Base-by-base conservation (phyloP, 139 green algal genomes). In the Chlorella sp. region DNA sequence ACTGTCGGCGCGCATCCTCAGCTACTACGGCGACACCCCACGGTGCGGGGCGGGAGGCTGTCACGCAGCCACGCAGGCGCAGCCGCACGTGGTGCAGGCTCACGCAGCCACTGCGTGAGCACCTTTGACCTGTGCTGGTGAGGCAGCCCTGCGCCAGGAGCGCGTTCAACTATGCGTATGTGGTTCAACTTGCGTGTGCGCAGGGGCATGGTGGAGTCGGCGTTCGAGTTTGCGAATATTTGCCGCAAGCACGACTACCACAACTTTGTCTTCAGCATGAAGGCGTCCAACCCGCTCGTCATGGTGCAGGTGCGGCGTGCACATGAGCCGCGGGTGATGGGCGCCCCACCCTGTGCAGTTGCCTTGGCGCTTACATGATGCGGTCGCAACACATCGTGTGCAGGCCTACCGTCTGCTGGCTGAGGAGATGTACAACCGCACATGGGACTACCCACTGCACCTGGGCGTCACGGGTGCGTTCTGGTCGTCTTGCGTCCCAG, bases 211-310 rank as follows among this genome's bases (percentile, higher is more conserved):
- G 92, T 99, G 31, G 89, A 97, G 80, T 91, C 76, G 0, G 95
- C 94, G 0, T 97, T 98, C 74, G 94, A 99, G 86, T 98, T 98
- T 85, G 93, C 94, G 3, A 88, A 96, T 60, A 93, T 99, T 72
- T 97, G 93, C 86, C 88, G 94, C 77, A 95, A 97, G 81, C 73
- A 91, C 31, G 95, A 98, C 88, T 99, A 96, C 90, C 95, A 99
- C 87, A 99, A 99, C 87, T 98, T 99, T 69, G 64, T 98, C 36
- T 99, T 99, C 87, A 94, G 85, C 78, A 99, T 99, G 95, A 99
- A 99, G 89, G 94, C 94, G 23, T 94, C 85, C 81, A 98, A 98
- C 84, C 93, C 94, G 0, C 80, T 97, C 71, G 93, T 98, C 63
- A 98, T 98, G 94, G 93, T 98, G 33, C 73, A 86, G 69, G 50